Conservation (phyloP, 2,329 filamentous ascomycete genomes). For the Dissoconium aciculare region DNA sequence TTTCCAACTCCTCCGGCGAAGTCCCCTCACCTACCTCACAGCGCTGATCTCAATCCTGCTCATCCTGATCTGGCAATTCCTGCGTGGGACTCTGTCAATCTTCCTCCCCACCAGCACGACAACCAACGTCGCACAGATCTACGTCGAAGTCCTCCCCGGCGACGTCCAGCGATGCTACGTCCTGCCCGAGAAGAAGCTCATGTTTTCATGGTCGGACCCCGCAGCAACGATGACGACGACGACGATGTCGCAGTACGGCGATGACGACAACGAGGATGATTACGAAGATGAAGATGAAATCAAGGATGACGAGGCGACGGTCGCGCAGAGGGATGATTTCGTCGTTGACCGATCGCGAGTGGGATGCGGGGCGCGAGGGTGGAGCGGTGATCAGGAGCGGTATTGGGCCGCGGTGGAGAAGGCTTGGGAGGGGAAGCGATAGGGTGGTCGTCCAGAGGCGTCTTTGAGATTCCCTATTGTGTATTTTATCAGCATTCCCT, state of each 20-base stretch:
- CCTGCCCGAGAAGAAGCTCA: conserved; percentile 15
- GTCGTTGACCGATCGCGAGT: conserved; percentile 11
- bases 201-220: conserved; percentile 20
- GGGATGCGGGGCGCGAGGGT: conserved; percentile 11
- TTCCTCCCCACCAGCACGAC: conserved; percentile 2
- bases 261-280: no score
- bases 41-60: conserved; percentile 9
- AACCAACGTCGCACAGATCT: conserved; percentile 8
- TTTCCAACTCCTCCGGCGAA: conserved; percentile 2
- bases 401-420: conserved; percentile 19
- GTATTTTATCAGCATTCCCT: no score
- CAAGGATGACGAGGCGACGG: conserved; percentile 7
- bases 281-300: no score
- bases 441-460: no score
- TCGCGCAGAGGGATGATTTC: conserved; percentile 12
- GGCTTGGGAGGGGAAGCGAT: conserved; percentile 15
- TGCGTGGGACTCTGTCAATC: conserved; percentile 5
- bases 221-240: no score
- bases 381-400: conserved; percentile 18
- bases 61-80: conserved; percentile 7
- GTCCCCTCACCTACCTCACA: conserved; percentile 7
- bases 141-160: conserved; percentile 10
- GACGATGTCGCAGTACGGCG: no score
- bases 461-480: no score
- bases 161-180: conserved; percentile 16